These are phyloP conservation scores for Tubosaeta sp. DNA, from an alignment of 768 basidiomycete species.

Conservation along the genomic window DNA sequence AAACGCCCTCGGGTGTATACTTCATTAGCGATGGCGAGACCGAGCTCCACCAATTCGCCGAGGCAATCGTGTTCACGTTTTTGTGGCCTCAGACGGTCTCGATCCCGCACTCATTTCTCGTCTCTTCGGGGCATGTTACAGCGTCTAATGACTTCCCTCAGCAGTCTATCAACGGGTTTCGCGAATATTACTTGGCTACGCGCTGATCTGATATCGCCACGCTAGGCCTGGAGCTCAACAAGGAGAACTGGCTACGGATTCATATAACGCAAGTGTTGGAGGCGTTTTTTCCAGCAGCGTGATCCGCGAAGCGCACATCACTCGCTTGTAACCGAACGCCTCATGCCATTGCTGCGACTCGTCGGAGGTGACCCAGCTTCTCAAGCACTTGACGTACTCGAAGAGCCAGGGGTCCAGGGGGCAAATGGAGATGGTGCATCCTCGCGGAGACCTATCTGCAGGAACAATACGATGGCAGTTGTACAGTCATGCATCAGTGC, in stretches of 20 bases:
- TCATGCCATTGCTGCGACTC: conserved; percentile 87
- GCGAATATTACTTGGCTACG: conserved; percentile 77
- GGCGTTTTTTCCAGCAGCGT: conserved; percentile 76
- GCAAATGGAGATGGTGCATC: conserved; percentile 85
- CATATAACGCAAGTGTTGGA: conserved; percentile 87
- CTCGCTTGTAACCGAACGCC: conserved; percentile 74
- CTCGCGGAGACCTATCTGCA: conserved; percentile 57
- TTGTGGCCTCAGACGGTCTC: conserved; percentile 53
- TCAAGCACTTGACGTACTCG: conserved; percentile 88
- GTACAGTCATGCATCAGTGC: conserved; percentile 79
- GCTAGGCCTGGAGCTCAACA: conserved; percentile 80
- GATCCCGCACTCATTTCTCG: conserved; percentile 67
- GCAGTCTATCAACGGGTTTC: conserved; percentile 79
- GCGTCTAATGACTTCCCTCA: conserved; percentile 91
- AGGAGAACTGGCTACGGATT: conserved; percentile 74
- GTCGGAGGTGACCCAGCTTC: conserved; percentile 83
- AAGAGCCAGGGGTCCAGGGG: conserved; percentile 83
- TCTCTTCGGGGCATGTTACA: conserved; percentile 84
- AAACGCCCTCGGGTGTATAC: conserved; percentile 68
- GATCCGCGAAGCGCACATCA: conserved; percentile 74
- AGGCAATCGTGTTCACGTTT: conserved; percentile 76
- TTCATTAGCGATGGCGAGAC: conserved; percentile 71
- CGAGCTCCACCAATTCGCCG: conserved; percentile 77
- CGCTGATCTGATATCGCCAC: conserved; percentile 81
- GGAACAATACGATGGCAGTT: conserved; percentile 77